Conservation (phyloP, 192 early-diverging fungal species). For the Dimargaris xerosporica region DNA sequence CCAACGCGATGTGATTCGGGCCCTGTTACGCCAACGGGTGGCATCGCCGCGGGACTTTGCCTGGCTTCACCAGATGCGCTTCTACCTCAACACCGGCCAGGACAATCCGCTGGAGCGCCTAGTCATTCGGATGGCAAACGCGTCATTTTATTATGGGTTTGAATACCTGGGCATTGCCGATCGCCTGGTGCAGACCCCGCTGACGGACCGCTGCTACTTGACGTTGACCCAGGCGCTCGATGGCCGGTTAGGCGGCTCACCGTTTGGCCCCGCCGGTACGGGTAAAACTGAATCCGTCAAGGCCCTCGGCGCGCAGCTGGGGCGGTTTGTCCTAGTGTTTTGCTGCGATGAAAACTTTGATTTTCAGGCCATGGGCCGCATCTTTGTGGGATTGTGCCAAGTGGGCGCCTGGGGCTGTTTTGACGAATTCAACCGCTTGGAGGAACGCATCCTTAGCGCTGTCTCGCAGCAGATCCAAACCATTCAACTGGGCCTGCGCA, state of each 20-base stretch:
- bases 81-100: slow-evolving; percentile 54
- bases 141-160: slow-evolving; percentile 87
- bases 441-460: slow-evolving; percentile 94
- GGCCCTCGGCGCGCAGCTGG: slow-evolving; percentile 85
- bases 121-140: slow-evolving; percentile 81
- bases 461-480: slow-evolving; percentile 99
- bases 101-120: slow-evolving; percentile 55
- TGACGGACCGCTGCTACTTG: slow-evolving; percentile 97
- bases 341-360: slow-evolving; percentile 99
- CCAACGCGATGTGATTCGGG: slow-evolving; percentile 83
- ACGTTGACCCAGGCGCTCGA: slow-evolving; percentile 96
- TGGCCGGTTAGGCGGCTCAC: slow-evolving; percentile 82
- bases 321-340: slow-evolving; percentile 95
- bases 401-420: slow-evolving; percentile 99
- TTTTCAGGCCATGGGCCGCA: slow-evolving; percentile 99
- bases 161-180: slow-evolving; percentile 97
- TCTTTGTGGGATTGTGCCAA: slow-evolving; percentile 96
- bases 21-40: slow-evolving; percentile 33
- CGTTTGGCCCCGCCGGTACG: slow-evolving; percentile 97
- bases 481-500: slow-evolving; percentile 86
- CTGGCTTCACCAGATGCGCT: slow-evolving; percentile 95
- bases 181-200: slow-evolving; percentile 93
- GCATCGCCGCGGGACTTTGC: slow-evolving; percentile 60
- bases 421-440: slow-evolving; percentile 98
- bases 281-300: slow-evolving; percentile 99